These are phyloP conservation scores for Nakaseomyces nivariensis DNA, from an alignment of 1,139 yeast species.

Conservation along the genomic window DNA sequence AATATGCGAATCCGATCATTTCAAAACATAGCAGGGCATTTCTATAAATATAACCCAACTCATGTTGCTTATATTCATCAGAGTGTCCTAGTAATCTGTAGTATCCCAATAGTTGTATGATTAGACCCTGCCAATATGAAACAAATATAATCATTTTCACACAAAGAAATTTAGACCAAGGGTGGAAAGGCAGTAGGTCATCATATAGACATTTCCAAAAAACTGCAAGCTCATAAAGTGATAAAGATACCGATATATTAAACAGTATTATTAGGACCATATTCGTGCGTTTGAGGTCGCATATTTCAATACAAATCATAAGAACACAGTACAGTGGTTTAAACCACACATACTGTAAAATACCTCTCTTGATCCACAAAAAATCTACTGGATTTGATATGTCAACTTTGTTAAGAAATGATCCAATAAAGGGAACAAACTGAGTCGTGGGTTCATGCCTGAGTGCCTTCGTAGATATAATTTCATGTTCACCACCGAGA, in stretches of 20 bases:
- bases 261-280: slow-evolving; percentile 47
- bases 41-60: slow-evolving; percentile 51
- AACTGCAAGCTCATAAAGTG: slow-evolving; percentile 75
- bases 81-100: slow-evolving; percentile 38
- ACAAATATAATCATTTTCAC: slow-evolving; percentile 91
- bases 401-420: slow-evolving; percentile 51
- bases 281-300: slow-evolving; percentile 30
- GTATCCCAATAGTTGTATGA: slow-evolving; percentile 51
- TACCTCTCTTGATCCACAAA: slow-evolving; percentile 68
- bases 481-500: slow-evolving; percentile 86
- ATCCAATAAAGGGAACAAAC: slow-evolving; percentile 46
- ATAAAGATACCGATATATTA: slow-evolving; percentile 69
- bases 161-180: slow-evolving; percentile 87
- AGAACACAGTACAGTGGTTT: slow-evolving; percentile 68
- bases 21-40: slow-evolving; percentile 78
- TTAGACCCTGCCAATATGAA: slow-evolving; percentile 90
- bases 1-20: slow-evolving; percentile 72
- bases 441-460: slow-evolving; percentile 68
- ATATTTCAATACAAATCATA: slow-evolving; percentile 42
- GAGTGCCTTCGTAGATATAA: slow-evolving; percentile 57
- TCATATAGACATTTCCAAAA: slow-evolving; percentile 83
- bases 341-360: slow-evolving; percentile 90
- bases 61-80: slow-evolving; percentile 25
- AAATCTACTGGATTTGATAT: slow-evolving; percentile 81
- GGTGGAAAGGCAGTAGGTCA: slow-evolving; percentile 72